Percentiles rank a stretch among this genome's conserved stretches.
phyloP scores from a whole-genome alignment of 805 yeast genomes.

The Myxozyma neotropica region DNA sequence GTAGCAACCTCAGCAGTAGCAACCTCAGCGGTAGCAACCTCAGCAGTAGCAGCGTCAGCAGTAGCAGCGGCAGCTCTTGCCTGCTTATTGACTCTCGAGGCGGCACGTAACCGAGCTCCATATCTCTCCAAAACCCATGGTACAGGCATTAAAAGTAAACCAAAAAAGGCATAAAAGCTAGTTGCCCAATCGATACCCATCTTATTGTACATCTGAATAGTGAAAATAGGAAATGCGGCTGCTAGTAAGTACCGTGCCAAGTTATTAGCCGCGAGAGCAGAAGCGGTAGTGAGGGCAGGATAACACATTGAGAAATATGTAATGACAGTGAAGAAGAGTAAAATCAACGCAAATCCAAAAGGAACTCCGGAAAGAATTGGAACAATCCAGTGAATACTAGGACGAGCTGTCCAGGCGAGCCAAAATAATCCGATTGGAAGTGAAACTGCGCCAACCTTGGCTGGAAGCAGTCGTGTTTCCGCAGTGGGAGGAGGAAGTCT shows the following conservation, averaged over 20 bases:
- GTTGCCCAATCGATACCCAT: slow-evolving; percentile 81
- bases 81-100: slow-evolving; percentile 9
- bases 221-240: slow-evolving; percentile 81
- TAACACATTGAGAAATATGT: slow-evolving; percentile 70
- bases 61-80: slow-evolving; percentile 33
- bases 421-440: slow-evolving; percentile 73
- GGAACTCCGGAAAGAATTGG: slow-evolving; percentile 69
- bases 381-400: slow-evolving; percentile 70
- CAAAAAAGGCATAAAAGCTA: slow-evolving; percentile 63
- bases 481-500: slow-evolving; percentile 38
- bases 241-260: slow-evolving; percentile 73
- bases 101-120: slow-evolving; percentile 58
- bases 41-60: neutral
- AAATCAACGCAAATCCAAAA: slow-evolving; percentile 73
- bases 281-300: slow-evolving; percentile 77
- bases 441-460: slow-evolving; percentile 64
- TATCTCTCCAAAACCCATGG: slow-evolving; percentile 64
- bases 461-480: slow-evolving; percentile 46
- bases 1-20: neutral
- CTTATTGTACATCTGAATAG: slow-evolving; percentile 76
- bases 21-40: neutral
- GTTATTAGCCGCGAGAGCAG: slow-evolving; percentile 89
- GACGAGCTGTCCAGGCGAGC: slow-evolving; percentile 76
- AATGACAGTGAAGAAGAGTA: slow-evolving; percentile 70
- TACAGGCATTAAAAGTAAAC: slow-evolving; percentile 59